Base-by-base conservation (phyloP, 2,329 filamentous ascomycete species). In the Ophiosphaerella herpotricha region DNA sequence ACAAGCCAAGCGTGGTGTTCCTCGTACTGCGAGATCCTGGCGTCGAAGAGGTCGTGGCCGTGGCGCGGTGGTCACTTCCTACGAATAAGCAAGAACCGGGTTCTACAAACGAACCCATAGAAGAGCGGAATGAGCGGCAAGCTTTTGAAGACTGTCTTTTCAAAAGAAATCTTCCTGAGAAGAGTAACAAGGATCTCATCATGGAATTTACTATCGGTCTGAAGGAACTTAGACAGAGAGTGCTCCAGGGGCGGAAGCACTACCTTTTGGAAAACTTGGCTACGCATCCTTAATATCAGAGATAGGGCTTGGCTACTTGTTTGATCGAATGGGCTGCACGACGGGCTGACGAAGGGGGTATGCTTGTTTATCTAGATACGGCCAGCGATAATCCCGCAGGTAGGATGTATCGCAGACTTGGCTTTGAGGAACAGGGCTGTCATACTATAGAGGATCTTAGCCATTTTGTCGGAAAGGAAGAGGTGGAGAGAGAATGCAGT, bases 261-360 rank as follows among this genome's bases (percentile, higher is more conserved):
- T 65, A 57, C 24, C 32, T 59, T 1, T 42, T 70, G 5, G 64
- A 68, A 23, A 69, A 70, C 14, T 29, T 70, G 11, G 66, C 61
- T 1, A 70, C 66, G 2, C 57, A 66, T 42, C 65, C 59, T 7
- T 45, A 58, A 1, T 46, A 67, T 49, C 64, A 66, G 3, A 46
- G 63, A 7, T 41, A 52, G 31, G 63, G 65, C 0, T 48, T 70
- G 11, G 66, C 66, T 1, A 58, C 58, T 11, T 47, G 37, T 23
- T 43, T 70, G 3, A 49, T 70, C 4, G 21, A 54, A 12, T 57
- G 55, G 38, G 38, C 53, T 1, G 50, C 63, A 16, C 32, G 26
- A 0, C 16, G 48, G 24, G 67, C 66, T 9, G 61, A 69, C 35
- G 13, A 52, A 9, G 24, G 56, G 33, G 26, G 39, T n/a, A 24